Conservation (phyloP, 306 rosid genomes). For the Quercus bicolor region DNA sequence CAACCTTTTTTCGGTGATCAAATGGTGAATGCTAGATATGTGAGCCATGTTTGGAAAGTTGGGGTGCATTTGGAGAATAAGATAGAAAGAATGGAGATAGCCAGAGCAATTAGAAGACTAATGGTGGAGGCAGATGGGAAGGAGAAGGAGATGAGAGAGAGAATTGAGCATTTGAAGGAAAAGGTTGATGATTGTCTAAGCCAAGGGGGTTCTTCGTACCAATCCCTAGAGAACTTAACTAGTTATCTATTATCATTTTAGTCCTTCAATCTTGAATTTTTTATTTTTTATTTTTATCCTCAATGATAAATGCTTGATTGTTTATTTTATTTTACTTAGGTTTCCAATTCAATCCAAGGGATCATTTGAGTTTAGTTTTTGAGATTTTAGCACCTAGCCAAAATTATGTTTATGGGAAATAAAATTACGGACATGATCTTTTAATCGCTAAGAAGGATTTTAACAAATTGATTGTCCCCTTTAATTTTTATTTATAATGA, state of each 20-base stretch:
- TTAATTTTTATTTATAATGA: no score
- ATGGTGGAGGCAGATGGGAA: conserved; percentile 40
- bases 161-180: conserved; percentile 44
- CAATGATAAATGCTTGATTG: no score
- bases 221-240: conserved; percentile 25
- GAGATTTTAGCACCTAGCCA: no score
- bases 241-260: background rate
- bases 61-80: conserved; percentile 41
- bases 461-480: no score
- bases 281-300: no score
- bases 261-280: background rate
- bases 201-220: conserved; percentile 33
- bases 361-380: no score
- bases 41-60: conserved; percentile 51
- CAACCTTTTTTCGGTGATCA: conserved; percentile 53
- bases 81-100: conserved; percentile 46
- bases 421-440: no score
- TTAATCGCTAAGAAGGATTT: no score
- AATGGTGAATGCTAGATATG: conserved; percentile 51
- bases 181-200: conserved; percentile 5
- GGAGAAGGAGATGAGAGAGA: conserved; percentile 30
- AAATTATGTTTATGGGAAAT: no score
- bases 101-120: conserved; percentile 30
- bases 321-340: no score
- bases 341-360: no score